Evolutionary conservation across 192 early-diverging fungal genomes (phyloP), one percentile per base, ranked within the genome.

Genomic region (Kickxella alabastrina): DNA sequence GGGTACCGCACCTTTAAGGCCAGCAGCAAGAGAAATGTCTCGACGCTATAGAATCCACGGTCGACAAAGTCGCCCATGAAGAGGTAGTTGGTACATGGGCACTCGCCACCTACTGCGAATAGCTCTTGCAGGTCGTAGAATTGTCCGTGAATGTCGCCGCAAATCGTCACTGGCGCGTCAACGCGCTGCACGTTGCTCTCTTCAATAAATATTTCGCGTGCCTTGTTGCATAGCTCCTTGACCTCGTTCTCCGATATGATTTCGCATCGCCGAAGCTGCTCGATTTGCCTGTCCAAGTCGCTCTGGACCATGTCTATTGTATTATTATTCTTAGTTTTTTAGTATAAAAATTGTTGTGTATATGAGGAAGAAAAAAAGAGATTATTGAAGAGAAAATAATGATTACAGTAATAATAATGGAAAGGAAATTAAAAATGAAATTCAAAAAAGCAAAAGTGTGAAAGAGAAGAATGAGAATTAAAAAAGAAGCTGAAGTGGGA

Each of bases 1-100:
- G 86, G 84, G 77, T 90, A 92, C 55, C 92, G 85, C 49, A 83
- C 84, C 73, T 99, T 99, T 6, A 99, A 81, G 9, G 93, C 89
- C 25, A 99, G 78, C 19, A 99, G 77, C 31, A 99, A 80, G n/a
- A 92, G 76, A 54, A 99, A 95, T 7, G 96, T 99, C 67, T 99
- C 96, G 10, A 99, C 93, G 48, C 86, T 89, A 73, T 97, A 95
- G 66, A 89, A 92, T 32, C 93, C 93, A 52, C 92, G 85, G 79
- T 97, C 94, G 10, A 97, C 93, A 80, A 93, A 95, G 65, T 95
- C 94, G 39, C 86, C 95, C 89, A 98, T 92, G 68, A 98, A 98
- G 52, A 98, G 77, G 58, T 98, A 98, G 75, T 95, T 98, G 35
- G 95, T 98, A 53, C 94, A 90, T 4, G 95, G 95, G 48, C 85